Conservation (phyloP, 73 alveolate species). For the Halteria grandinella region DNA sequence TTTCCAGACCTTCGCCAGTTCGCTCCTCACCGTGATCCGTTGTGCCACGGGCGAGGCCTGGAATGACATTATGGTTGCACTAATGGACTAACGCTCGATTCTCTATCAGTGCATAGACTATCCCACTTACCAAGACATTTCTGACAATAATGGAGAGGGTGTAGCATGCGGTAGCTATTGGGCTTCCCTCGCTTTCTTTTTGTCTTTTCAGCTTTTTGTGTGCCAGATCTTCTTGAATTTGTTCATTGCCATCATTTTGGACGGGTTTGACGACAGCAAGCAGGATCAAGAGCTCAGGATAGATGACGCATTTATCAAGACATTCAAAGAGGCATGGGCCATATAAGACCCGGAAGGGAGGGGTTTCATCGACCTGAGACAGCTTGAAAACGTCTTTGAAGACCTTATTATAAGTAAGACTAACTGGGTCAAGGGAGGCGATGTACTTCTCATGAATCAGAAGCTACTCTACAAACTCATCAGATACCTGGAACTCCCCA, state of each 20-base stretch:
- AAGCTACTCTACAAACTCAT: conserved; percentile 22
- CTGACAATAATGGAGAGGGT: conserved; percentile 1
- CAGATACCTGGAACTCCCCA: conserved; percentile 46
- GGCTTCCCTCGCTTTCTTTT: conserved; percentile 5
- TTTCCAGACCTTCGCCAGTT: conserved; percentile 19
- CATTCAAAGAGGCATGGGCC: conserved; percentile 31
- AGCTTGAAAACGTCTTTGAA: not conserved
- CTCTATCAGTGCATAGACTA: conserved; percentile 11
- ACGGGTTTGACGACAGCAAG: conserved; percentile 65
- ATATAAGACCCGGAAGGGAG: conserved; percentile 41
- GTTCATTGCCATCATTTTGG: conserved; percentile 74
- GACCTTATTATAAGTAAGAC: conserved; percentile 6
- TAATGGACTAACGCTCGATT: not conserved
- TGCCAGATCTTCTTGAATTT: conserved; percentile 64
- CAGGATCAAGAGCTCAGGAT: conserved; percentile 51
- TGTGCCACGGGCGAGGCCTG: conserved; percentile 61
- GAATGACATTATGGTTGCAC: conserved; percentile 34
- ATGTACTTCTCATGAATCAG: not conserved
- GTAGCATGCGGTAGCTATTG: conserved; percentile 35
- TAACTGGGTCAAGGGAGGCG: conserved; percentile 32
- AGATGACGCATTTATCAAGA: conserved; percentile 8
- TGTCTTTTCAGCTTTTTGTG: conserved; percentile 51
- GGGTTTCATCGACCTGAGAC: conserved; percentile 8
- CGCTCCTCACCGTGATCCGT: conserved; percentile 37
- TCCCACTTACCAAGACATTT: conserved; percentile 39